phyloP scores from a whole-genome alignment of 805 yeast genomes.

The Yarrowia divulgata region DNA sequence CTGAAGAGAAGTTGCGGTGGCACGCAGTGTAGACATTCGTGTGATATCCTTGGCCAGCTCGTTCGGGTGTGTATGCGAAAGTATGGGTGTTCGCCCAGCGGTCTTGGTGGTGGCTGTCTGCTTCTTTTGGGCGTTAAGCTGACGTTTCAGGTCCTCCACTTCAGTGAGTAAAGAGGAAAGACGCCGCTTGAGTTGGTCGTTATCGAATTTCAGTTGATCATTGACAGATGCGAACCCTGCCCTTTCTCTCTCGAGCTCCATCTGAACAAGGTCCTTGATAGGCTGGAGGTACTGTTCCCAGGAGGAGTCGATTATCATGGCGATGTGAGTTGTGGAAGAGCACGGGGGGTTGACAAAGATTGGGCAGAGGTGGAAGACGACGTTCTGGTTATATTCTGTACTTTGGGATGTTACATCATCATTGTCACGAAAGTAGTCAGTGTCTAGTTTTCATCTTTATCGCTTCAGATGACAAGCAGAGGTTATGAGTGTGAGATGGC shows the following conservation, averaged over 20 bases:
- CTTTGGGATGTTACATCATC: too few relatives aligned
- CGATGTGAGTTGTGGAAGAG: too few relatives aligned
- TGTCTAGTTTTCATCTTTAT: too few relatives aligned
- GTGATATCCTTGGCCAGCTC: constrained; percentile 1
- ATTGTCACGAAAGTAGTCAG: too few relatives aligned
- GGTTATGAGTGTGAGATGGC: too few relatives aligned
- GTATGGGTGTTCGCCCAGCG: neutral
- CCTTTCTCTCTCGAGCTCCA: neutral
- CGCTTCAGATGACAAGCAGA: too few relatives aligned
- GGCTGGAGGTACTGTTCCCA: constrained; percentile 33
- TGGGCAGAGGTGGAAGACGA: too few relatives aligned
- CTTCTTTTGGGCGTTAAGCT: neutral
- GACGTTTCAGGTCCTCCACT: neutral
- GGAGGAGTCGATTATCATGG: neutral
- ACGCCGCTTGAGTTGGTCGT: neutral
- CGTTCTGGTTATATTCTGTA: too few relatives aligned
- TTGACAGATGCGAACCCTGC: neutral
- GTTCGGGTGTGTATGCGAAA: neutral
- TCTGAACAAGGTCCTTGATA: constrained; percentile 1
- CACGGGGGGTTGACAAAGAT: too few relatives aligned
- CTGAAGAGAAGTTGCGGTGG: neutral
- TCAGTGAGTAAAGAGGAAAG: neutral
- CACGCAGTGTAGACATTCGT: neutral
- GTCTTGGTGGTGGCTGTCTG: neutral
- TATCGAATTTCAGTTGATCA: neutral